These are phyloP conservation scores for Cryomyces minteri DNA, from an alignment of 495 filamentous ascomycete species.

Conservation along the genomic window DNA sequence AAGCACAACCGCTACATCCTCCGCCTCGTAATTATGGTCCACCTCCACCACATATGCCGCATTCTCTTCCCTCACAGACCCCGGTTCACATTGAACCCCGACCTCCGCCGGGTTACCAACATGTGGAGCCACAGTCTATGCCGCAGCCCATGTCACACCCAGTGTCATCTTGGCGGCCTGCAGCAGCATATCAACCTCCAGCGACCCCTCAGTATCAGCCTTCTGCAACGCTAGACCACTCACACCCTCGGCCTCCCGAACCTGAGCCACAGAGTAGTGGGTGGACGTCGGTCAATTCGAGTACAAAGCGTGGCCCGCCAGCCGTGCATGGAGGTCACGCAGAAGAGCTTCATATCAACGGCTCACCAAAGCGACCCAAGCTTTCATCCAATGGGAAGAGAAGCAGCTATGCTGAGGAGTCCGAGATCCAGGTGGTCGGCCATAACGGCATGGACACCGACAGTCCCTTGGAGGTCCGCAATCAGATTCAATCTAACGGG, in stretches of 20 bases:
- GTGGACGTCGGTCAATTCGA: constrained; percentile 15
- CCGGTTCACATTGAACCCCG: too few species aligned
- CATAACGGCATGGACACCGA: constrained; percentile 12
- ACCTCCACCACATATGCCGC: too few species aligned
- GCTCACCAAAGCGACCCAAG: constrained; percentile 20
- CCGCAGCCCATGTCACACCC: too few species aligned
- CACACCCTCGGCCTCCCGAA: neutral
- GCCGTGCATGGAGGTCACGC: constrained; percentile 6
- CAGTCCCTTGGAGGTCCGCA: neutral
- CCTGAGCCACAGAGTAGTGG: constrained; percentile 1
- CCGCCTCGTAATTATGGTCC: too few species aligned
- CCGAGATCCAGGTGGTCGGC: neutral
- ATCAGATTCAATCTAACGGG: constrained; percentile 2
- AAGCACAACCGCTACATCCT: neutral
- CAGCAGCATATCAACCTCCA: too few species aligned
- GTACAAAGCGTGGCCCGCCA: constrained; percentile 8
- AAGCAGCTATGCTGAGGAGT: constrained; percentile 1
- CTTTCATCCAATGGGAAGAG: constrained; percentile 18
- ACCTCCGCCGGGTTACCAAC: too few species aligned
- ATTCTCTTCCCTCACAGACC: too few species aligned
- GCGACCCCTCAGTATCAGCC: too few species aligned
- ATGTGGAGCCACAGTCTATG: too few species aligned
- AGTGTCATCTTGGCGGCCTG: too few species aligned
- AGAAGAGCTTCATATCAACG: constrained; percentile 2
- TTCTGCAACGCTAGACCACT: too few species aligned